Evolutionary conservation across 768 basidiomycete species (phyloP), one percentile per base, ranked within the genome.

Genomic region (Pleurotus eryngii): DNA sequence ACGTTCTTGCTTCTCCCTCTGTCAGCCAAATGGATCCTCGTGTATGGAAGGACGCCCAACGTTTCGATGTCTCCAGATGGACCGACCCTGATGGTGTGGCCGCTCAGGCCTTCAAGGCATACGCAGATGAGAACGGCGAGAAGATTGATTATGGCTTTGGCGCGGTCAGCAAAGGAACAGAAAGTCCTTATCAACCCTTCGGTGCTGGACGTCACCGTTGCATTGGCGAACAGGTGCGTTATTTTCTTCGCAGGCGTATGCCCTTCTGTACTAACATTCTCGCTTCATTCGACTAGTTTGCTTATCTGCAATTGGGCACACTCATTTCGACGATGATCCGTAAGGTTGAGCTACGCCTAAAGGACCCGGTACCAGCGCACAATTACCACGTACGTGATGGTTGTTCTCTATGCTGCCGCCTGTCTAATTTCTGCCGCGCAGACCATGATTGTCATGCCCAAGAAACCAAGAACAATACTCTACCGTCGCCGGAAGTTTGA

Each of bases 101-200:
- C 3, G 86, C 86, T 22, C 79, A 85, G 67, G 93, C 93, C 14
- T 84, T 84, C 65, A 84, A 83, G 65, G 78, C 81, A 61, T 94
- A 97, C 66, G 71, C 75, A 40, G 90, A 90, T 63, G 86, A 86
- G 64, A 71, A 72, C 30, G 89, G 92, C 57, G 92, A 96, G 72
- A 95, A 95, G 77, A 78, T 98, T 59, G 97, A 99, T 71, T 99
- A 89, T 66, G 97, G 97, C 2, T 99, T 92, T 70, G 97, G 97
- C 54, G 84, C 87, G 59, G 90, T 99, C 51, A 92, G 89, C 76
- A 98, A 98, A 75, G 95, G 95, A 49, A 98, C 95, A 5, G 92
- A 95, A 57, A 92, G 89, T 63, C 93, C 92, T 49, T 98, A 98
- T 70, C 92, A 97, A 69, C 97, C 97, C 1, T 99, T 99, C 65